Evolutionary conservation across 1,284 basidiomycete genomes (phyloP).

Genomic region (Tilletia horrida): DNA sequence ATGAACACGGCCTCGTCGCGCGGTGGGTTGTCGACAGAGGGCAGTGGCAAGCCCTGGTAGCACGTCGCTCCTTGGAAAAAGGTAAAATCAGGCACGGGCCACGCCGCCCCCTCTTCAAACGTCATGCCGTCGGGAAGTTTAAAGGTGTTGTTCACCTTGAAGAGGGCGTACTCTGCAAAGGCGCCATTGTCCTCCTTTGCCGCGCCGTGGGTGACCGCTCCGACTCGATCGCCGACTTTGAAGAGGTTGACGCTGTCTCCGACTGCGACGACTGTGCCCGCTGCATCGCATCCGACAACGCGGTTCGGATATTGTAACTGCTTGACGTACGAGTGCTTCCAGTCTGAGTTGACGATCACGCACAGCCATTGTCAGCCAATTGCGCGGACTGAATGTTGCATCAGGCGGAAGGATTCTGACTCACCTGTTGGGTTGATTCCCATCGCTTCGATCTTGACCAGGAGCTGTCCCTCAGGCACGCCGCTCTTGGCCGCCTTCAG

Average conservation of each 20-base stretch:
- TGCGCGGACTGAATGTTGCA: too few species aligned
- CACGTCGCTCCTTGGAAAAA: conserved; percentile 16
- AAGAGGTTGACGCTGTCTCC: conserved; percentile 8
- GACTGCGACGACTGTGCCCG: conserved; percentile 18
- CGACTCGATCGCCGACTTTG: conserved; percentile 15
- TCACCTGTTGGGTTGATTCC: conserved; percentile 21
- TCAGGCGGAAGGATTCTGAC: too few species aligned
- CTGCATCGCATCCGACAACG: conserved; percentile 14
- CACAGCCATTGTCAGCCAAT: too few species aligned
- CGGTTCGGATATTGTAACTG: not conserved
- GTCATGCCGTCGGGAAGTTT: conserved; percentile 16
- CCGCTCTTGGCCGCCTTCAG: not conserved
- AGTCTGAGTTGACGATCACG: too few species aligned
- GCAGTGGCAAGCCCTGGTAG: conserved; percentile 12
- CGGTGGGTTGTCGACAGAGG: not conserved
- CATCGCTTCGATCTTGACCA: conserved; percentile 18
- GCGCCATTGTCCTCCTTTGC: conserved; percentile 15
- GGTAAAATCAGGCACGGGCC: conserved; percentile 17
- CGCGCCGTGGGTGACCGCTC: conserved; percentile 15
- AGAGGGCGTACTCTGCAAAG: conserved; percentile 19
- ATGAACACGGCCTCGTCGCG: conserved; percentile 19
- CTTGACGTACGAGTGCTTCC: not conserved
- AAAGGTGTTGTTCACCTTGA: conserved; percentile 16
- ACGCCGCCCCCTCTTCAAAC: conserved; percentile 19
- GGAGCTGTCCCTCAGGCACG: conserved; percentile 15